Evolutionary conservation across 192 early-diverging fungal species (phyloP), one percentile per base, ranked within the genome.

Genomic region (Entophlyctis luteolus): DNA sequence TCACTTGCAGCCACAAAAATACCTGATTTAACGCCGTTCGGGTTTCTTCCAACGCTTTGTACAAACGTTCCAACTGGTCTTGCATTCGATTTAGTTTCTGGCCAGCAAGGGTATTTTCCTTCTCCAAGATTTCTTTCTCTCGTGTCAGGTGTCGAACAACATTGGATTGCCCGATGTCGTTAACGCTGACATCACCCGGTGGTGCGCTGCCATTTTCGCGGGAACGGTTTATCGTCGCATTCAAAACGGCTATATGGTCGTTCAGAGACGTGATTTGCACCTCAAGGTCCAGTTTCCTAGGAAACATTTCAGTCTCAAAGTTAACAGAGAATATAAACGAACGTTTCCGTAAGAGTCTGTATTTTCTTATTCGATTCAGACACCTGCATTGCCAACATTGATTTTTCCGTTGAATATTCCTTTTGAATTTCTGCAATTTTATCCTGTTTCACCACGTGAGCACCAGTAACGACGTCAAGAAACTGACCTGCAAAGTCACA

Each of bases 101-200:
- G 53, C 79, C 65, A 28, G 84, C 79, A 20, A 90, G 54, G 36
- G 88, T 88, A 3, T 82, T 76, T 74, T 90, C 86, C 31, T 84
- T 81, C 46, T 84, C 73, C 2, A 87, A 73, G 55, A 90, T 86
- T 23, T 91, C 88, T 48, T 88, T 86, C 65, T 93, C 90, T 35
- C 84, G 81, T 14, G 90, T 84, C 47, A 90, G 72, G 56, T 84
- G 85, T 14, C 79, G 74, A 47, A 91, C 79, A 5, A 91, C 79
- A 45, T 88, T 86, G 18, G 52, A 6, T 54, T 48, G 32, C 16
- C 32, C 23, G 12, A 25, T n/a, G 28, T 12, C 28, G 20, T 53
- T 28, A n/a, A 10, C 50, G 50, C 28, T 23, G 20, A 23, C n/a
- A 10, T n/a, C 50, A 0, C 12, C 12, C 20, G 10, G n/a, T 10